Evolutionary conservation across 106 monocot species (phyloP).

Genomic region (Allium fistulosum): DNA sequence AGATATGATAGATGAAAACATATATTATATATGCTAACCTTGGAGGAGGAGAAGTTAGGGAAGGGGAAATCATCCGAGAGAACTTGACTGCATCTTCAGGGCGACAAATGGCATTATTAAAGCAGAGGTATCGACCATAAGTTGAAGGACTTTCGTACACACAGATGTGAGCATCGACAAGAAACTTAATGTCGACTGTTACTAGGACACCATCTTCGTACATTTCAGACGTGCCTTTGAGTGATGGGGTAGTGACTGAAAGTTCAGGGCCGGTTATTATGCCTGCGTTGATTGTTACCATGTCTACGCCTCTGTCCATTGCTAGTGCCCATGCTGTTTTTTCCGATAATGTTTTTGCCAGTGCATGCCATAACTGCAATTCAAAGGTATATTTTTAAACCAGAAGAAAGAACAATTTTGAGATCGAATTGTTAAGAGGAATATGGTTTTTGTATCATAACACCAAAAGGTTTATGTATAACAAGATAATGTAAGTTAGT

Average conservation of each 20-base stretch:
- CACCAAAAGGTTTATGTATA: no score
- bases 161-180: conserved; percentile 62
- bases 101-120: conserved; percentile 45
- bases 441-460: no score
- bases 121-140: conserved; percentile 89
- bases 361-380: conserved; percentile 78
- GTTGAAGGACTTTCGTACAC: conserved; percentile 49
- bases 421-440: no score
- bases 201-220: conserved; percentile 74
- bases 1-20: no score
- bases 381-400: neutral
- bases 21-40: conserved; percentile 9
- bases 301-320: conserved; percentile 80
- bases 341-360: conserved; percentile 81
- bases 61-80: conserved; percentile 37
- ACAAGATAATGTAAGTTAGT: no score
- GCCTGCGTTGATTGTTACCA: conserved; percentile 75
- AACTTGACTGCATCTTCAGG: conserved; percentile 68
- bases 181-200: conserved; percentile 55
- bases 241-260: conserved; percentile 35
- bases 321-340: conserved; percentile 93
- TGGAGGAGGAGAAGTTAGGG: conserved; percentile 26
- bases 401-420: no score
- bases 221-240: conserved; percentile 82
- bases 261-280: conserved; percentile 30